Evolutionary conservation across 2,329 filamentous ascomycete species (phyloP).

Genomic region (Laburnicola sp.): DNA sequence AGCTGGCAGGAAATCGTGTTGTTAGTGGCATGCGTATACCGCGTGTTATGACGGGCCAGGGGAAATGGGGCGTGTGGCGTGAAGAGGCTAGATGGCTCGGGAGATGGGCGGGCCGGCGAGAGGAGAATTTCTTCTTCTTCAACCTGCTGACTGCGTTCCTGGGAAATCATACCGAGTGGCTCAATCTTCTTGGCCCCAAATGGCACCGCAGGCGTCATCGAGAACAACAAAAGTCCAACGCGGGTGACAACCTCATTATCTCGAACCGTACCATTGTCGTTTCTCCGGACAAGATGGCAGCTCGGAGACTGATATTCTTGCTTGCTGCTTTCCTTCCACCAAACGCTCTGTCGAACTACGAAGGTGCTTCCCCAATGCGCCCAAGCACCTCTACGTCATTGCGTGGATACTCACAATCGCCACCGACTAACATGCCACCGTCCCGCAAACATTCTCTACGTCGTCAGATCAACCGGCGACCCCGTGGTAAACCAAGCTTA

Average conservation of each 20-base stretch:
- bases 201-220: conserved; percentile 66
- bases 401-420: conserved; percentile 69
- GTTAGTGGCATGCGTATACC: conserved; percentile 70
- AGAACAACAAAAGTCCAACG: conserved; percentile 63
- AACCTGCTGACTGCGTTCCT: conserved; percentile 74
- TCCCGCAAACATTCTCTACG: conserved; percentile 69
- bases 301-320: conserved; percentile 71
- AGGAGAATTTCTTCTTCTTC: conserved; percentile 72
- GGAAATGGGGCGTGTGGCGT: conserved; percentile 78
- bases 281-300: conserved; percentile 72
- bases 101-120: conserved; percentile 66
- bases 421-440: conserved; percentile 62
- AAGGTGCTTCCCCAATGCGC: conserved; percentile 47
- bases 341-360: conserved; percentile 33
- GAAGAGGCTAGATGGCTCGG: conserved; percentile 75
- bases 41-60: conserved; percentile 73
- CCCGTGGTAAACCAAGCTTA: conserved; percentile 55
- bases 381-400: conserved; percentile 70
- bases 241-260: conserved; percentile 68
- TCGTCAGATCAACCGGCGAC: conserved; percentile 69
- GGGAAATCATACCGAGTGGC: conserved; percentile 76
- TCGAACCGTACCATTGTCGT: conserved; percentile 73
- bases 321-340: conserved; percentile 73
- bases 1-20: conserved; percentile 65
- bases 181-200: conserved; percentile 69